Evolutionary conservation across 2,329 filamentous ascomycete genomes (phyloP), one percentile per base, ranked within the genome.

Genomic region (Dichotomopilus funicola): DNA sequence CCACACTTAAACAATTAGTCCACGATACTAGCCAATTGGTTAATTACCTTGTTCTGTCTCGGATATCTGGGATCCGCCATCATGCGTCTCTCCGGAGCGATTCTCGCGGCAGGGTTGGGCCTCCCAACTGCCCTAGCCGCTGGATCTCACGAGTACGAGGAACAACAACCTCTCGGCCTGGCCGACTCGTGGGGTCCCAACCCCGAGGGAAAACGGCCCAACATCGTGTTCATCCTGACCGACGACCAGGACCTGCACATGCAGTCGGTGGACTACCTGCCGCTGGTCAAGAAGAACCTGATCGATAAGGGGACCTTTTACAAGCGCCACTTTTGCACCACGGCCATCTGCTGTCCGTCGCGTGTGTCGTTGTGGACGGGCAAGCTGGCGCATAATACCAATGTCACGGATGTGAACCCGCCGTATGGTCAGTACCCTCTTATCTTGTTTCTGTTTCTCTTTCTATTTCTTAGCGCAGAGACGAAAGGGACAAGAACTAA

Each of bases 221-320:
- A 85, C 61, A 78, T 85, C 56, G 70, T 86, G 36, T 82, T 86
- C 60, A 77, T 86, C 58, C 70, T 86, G 42, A 83, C 81, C 0
- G 83, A 87, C 63, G 83, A 86, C 62, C 83, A 86, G 65, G 83
- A 87, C 64, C 66, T 82, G 3, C 78, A 82, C 60, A 68, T 86
- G 62, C 70, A 81, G 49, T 86, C 82, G 0, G 61, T 85, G 2
- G 72, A 78, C 12, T 84, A 84, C 62, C 79, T 81, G 68, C 80
- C 79, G 0, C 67, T 75, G 6, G 69, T 83, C 2, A 71, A 78
- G 56, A 77, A 80, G 61, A 75, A 82, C 57, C 67, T 86, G 11
- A 70, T 73, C 33, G 71, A 79, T n/a, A 67, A 81, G 53, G 82
- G 82, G 0, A 81, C 78, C 0, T 74, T 73, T 8, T 85, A 78